phyloP scores from a whole-genome alignment of 306 rosid genomes.

The Quercus mongolica region DNA sequence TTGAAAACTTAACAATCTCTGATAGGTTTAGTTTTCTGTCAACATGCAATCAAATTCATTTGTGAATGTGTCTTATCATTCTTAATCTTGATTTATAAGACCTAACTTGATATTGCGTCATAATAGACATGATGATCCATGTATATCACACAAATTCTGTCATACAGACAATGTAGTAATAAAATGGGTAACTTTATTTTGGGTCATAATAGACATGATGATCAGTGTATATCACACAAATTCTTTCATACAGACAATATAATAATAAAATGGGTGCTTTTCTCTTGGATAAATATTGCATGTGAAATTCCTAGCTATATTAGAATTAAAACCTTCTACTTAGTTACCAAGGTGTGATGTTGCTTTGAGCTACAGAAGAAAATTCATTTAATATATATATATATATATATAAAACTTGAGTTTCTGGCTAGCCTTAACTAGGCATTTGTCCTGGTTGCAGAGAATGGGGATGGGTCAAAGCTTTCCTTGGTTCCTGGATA shows the following conservation, averaged over 20 bases:
- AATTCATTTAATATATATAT: too few relatives aligned
- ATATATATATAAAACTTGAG: neutral
- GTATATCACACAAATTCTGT: neutral
- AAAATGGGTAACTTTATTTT: neutral
- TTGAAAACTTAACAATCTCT: neutral
- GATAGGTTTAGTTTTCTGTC: slow-evolving; percentile 5
- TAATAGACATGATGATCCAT: neutral
- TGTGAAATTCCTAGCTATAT: neutral
- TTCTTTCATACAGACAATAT: neutral
- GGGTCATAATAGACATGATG: neutral
- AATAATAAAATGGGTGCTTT: neutral
- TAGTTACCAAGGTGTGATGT: neutral
- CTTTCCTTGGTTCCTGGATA: slow-evolving; percentile 84
- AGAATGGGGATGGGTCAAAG: slow-evolving; percentile 72
- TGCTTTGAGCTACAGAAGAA: neutral
- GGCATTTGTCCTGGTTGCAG: slow-evolving; percentile 41
- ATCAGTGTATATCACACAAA: neutral
- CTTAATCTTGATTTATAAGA: neutral
- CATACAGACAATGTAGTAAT: neutral
- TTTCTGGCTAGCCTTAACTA: slow-evolving; percentile 17
- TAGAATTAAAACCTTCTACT: neutral
- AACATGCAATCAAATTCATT: neutral
- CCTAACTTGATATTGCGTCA: neutral
- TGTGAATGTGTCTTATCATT: neutral
- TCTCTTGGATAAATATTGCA: neutral